phyloP scores from a whole-genome alignment of 805 yeast species.

The Lipomyces starkeyi region DNA sequence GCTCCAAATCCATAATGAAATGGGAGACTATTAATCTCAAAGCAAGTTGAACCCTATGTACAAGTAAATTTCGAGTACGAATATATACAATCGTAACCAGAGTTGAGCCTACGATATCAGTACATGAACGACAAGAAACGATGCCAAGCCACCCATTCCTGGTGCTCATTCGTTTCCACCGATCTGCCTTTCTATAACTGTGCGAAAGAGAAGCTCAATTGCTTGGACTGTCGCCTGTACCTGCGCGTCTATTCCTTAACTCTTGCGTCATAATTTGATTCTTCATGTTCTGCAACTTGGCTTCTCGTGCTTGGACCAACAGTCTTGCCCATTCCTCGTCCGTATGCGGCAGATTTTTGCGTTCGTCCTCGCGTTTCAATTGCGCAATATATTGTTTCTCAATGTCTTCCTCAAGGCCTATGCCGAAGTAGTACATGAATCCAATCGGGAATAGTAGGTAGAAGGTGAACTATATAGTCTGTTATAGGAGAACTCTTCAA shows the following conservation, averaged over 20 bases:
- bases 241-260: not conserved
- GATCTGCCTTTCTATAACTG: not conserved
- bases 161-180: not conserved
- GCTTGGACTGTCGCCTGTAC: not conserved
- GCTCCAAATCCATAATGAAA: not conserved
- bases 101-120: not conserved
- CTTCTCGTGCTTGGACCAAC: slow-evolving; percentile 7
- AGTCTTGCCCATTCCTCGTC: slow-evolving; percentile 15
- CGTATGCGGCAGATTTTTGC: slow-evolving; percentile 9
- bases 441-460: slow-evolving; percentile 35
- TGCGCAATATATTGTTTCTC: slow-evolving; percentile 24
- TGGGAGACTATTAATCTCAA: not conserved
- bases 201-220: not conserved
- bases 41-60: not conserved
- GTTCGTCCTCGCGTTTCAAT: slow-evolving; percentile 3
- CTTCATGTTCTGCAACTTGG: slow-evolving; percentile 4
- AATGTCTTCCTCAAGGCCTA: slow-evolving; percentile 34
- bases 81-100: not conserved
- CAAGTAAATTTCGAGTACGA: not conserved
- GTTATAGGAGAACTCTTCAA: not conserved
- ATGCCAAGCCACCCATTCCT: not conserved
- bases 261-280: not conserved
- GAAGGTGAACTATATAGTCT: slow-evolving; percentile 24
- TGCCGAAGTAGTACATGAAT: slow-evolving; percentile 32
- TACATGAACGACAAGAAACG: not conserved